Percentiles rank a stretch among this genome's conserved stretches.
phyloP scores from a whole-genome alignment of 305 asterid species.

The Salvia sclarea region DNA sequence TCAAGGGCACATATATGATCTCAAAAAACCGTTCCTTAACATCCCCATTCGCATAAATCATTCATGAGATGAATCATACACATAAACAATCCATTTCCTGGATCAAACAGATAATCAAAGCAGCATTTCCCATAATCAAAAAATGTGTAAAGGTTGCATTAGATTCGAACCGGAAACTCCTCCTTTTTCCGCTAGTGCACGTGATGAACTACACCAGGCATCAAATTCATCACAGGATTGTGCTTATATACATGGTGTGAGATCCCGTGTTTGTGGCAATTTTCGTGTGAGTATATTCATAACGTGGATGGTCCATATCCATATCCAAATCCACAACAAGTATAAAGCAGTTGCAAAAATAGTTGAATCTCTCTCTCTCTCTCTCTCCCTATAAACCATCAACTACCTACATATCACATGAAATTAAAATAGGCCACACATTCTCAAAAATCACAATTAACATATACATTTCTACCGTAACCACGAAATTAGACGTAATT shows the following conservation, averaged over 20 bases:
- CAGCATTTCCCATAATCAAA: neutral
- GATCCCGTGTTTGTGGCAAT: neutral
- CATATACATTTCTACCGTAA: no score
- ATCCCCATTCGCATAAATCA: neutral
- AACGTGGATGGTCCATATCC: neutral
- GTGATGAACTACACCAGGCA: slow-evolving; percentile 10
- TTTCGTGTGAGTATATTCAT: neutral
- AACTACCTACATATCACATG: slow-evolving; percentile 21
- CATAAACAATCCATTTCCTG: neutral
- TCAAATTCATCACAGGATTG: neutral
- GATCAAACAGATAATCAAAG: neutral
- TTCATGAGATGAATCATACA: neutral
- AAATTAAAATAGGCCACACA: neutral
- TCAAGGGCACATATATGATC: neutral
- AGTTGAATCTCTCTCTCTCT: neutral
- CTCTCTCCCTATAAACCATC: neutral
- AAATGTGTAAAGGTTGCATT: neutral
- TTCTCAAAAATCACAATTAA: slow-evolving; percentile 8
- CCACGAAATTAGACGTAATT: neutral
- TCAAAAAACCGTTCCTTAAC: neutral
- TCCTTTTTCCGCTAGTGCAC: neutral
- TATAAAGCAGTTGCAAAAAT: neutral
- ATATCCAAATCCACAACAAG: slow-evolving; percentile 11
- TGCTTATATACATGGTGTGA: neutral
- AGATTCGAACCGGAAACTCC: neutral